phyloP scores from a whole-genome alignment of 2,329 filamentous ascomycete species.

The Trichoderma pleuroti region DNA sequence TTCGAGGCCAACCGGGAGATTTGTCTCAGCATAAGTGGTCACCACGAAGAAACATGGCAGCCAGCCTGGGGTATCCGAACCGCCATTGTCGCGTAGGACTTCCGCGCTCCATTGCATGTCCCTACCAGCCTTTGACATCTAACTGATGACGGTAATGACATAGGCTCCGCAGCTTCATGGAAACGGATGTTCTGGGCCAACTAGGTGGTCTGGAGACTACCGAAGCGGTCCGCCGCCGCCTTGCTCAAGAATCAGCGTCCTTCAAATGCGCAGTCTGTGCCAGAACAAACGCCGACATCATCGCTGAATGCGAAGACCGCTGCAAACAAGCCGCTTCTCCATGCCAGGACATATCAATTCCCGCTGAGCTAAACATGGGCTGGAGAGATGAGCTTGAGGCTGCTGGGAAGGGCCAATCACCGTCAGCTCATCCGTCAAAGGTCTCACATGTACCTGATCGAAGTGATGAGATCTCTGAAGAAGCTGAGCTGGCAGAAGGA shows the following conservation, averaged over 20 bases:
- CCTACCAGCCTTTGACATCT: neutral
- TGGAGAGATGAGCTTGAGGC: conserved; percentile 67
- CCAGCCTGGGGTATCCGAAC: conserved; percentile 96
- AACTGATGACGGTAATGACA: neutral
- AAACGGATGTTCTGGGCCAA: conserved; percentile 82
- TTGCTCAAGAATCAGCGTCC: conserved; percentile 62
- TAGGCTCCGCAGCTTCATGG: conserved; percentile 82
- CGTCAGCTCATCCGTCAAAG: neutral
- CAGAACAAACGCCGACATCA: conserved; percentile 68
- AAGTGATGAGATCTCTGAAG: conserved; percentile 40
- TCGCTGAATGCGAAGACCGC: conserved; percentile 64
- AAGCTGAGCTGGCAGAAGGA: conserved; percentile 53
- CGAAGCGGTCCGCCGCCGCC: conserved; percentile 60
- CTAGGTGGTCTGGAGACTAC: conserved; percentile 81
- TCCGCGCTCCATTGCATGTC: neutral
- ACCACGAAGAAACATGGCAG: conserved; percentile 98
- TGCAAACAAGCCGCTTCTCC: conserved; percentile 39
- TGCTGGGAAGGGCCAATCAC: neutral
- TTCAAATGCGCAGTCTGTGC: conserved; percentile 72
- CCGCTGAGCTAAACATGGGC: conserved; percentile 59
- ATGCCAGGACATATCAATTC: conserved; percentile 45
- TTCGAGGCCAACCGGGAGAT: conserved; percentile 98
- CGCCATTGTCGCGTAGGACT: conserved; percentile 61
- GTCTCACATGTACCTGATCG: neutral
- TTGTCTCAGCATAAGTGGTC: conserved; percentile 86